A percentile compares a stretch with the other conserved stretches of the same genome.
Conservation (phyloP, 345 rosid genomes). For the Salix dunnii region DNA sequence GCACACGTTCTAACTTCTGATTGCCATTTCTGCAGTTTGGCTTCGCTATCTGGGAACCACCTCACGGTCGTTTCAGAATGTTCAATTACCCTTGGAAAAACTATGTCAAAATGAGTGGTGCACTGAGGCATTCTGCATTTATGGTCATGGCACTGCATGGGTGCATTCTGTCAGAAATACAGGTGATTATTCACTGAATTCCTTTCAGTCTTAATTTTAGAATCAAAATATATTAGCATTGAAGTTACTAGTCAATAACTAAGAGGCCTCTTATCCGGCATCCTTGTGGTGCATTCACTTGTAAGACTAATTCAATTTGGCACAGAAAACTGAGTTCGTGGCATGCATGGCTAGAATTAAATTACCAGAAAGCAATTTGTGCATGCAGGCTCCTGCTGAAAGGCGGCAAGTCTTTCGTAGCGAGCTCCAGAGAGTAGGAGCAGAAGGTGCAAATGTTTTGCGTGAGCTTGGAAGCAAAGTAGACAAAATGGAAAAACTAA, state of each 20-base stretch:
- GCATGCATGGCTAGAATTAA: not conserved
- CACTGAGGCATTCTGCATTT: conserved; percentile 84
- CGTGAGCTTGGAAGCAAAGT: conserved; percentile 48
- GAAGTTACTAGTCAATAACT: no score
- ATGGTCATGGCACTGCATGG: conserved; percentile 97
- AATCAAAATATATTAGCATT: no score
- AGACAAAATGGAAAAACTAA: conserved; percentile 46
- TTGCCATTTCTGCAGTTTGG: conserved; percentile 42
- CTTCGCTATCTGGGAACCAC: conserved; percentile 88
- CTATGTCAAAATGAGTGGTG: conserved; percentile 71
- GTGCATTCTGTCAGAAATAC: conserved; percentile 84
- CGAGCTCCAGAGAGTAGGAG: conserved; percentile 52
- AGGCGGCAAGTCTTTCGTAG: conserved; percentile 51
- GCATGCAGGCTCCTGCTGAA: conserved; percentile 68
- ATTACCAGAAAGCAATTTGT: not conserved
- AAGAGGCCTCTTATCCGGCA: no score
- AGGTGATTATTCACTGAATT: conserved; percentile 36
- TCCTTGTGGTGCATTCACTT: no score
- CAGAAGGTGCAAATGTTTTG: conserved; percentile 52
- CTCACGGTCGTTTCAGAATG: conserved; percentile 70
- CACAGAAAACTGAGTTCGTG: no score
- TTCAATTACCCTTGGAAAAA: conserved; percentile 75
- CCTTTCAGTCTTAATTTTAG: not conserved
- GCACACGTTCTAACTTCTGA: not conserved
- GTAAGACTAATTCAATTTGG: no score